Base-by-base conservation (phyloP, 2,329 filamentous ascomycete species). In the Aureobasidium sp. region DNA sequence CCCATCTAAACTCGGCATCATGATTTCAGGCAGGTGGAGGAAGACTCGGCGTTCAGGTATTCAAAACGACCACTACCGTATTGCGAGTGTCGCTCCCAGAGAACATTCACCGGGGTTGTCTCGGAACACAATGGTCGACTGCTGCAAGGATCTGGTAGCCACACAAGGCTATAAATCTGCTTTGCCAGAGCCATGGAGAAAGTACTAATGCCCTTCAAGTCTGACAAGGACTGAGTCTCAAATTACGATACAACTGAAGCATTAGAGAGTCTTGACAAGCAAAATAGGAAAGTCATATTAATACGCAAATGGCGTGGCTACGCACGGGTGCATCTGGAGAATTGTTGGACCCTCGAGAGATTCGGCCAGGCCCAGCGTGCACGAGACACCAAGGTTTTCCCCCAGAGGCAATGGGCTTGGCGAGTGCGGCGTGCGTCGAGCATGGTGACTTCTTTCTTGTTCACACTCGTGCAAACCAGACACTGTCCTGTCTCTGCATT, bases 1-100 rank as follows among this genome's bases (percentile, higher is more conserved):
- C 69, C 69, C 37, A 72, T 72, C 42, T 72, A 68, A 64, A 37
- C 31, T 34, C 12, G n/a, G 17, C 11, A 29, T 9, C 9, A 34
- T 45, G n/a, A 27, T 22, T 34, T 3, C 29, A 20, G 22, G 31
- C n/a, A 15, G 37, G 22, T 12, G 42, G 31, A 44, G 20, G 14
- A n/a, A n/a, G 42, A 12, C 14, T 3, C 25, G 25, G 34, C 34
- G 44, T 34, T 49, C 22, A 39, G 39, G 53, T 52, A 29, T 4
- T 41, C 42, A 42, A 51, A 62, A 42, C 7, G 7, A 39, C n/a
- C 27, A 45, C 25, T 52, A 27, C 17, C n/a, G n/a, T n/a, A n/a
- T n/a, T 7, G 29, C 15, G 25, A 44, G 27, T 27, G 20, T 22
- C 31, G 2, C 1, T 39, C 7, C 2, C n/a, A 22, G 42, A 58